These are phyloP conservation scores for Nemania sp. DNA, from an alignment of 2,329 filamentous ascomycete genomes.

Conservation along the genomic window DNA sequence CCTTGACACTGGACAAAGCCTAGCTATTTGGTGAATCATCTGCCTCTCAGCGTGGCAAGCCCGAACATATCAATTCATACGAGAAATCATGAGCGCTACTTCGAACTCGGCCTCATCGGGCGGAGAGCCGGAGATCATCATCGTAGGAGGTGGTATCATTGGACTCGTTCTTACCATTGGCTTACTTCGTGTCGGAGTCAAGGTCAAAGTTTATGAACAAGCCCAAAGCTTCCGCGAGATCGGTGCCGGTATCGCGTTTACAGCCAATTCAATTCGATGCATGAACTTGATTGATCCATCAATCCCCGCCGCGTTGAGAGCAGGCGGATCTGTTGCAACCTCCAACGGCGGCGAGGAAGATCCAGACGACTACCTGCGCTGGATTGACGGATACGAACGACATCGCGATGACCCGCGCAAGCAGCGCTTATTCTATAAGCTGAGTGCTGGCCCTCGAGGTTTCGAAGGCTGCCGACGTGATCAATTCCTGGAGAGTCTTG, in stretches of 20 bases:
- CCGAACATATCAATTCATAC: background rate
- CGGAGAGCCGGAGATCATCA: conserved; percentile 22
- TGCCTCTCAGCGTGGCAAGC: background rate
- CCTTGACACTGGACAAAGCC: background rate
- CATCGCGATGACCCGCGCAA: conserved; percentile 22
- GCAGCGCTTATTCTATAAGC: conserved; percentile 21
- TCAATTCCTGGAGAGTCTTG: conserved; percentile 52
- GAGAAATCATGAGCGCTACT: background rate
- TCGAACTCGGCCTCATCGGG: background rate
- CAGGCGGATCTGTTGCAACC: conserved; percentile 24
- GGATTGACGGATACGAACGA: conserved; percentile 29
- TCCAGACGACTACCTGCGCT: conserved; percentile 29
- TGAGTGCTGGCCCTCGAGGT: conserved; percentile 9
- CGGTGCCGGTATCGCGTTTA: conserved; percentile 35
- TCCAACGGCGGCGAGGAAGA: conserved; percentile 12
- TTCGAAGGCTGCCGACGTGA: conserved; percentile 46
- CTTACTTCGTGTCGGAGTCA: conserved; percentile 27
- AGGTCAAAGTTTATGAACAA: conserved; percentile 31
- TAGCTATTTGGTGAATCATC: background rate
- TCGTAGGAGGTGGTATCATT: conserved; percentile 34
- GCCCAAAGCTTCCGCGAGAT: conserved; percentile 32
- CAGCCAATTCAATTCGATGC: conserved; percentile 27
- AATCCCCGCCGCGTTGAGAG: conserved; percentile 26
- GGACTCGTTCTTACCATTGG: conserved; percentile 29
- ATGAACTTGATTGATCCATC: conserved; percentile 31